Evolutionary conservation across 2,329 filamentous ascomycete genomes (phyloP).

Genomic region (Hymenoscyphus albidus): DNA sequence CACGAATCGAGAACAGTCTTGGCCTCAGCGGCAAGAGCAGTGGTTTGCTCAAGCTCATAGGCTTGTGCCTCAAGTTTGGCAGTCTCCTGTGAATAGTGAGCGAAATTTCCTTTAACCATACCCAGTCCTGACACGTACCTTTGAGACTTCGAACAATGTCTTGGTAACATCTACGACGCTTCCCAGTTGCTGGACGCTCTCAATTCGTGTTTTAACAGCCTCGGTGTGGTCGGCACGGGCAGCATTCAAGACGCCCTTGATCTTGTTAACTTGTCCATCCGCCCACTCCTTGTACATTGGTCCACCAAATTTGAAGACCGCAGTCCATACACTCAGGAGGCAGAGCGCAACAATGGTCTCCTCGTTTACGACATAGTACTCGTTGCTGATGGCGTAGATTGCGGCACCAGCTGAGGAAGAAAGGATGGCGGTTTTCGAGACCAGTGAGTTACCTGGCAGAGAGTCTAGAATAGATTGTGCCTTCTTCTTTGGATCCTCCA

Average conservation of each 20-base stretch:
- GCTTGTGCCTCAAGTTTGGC: slow-evolving; percentile 93
- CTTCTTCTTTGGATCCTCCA: slow-evolving; percentile 90
- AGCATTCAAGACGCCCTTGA: slow-evolving; percentile 91
- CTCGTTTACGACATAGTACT: slow-evolving; percentile 99
- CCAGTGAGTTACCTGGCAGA: slow-evolving; percentile 83
- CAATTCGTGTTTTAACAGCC: slow-evolving; percentile 91
- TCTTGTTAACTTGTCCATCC: slow-evolving; percentile 81
- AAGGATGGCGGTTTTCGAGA: slow-evolving; percentile 96
- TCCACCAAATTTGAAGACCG: slow-evolving; percentile 88
- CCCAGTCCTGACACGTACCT: slow-evolving; percentile 55
- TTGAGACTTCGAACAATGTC: slow-evolving; percentile 94
- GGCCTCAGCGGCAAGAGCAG: slow-evolving; percentile 85
- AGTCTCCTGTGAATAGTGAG: slow-evolving; percentile 59
- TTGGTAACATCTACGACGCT: slow-evolving; percentile 96
- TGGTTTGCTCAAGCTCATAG: slow-evolving; percentile 96
- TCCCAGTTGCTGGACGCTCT: slow-evolving; percentile 89
- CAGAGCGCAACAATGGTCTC: slow-evolving; percentile 93
- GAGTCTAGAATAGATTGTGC: slow-evolving; percentile 92
- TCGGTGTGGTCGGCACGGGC: slow-evolving; percentile 92
- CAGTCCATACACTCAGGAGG: slow-evolving; percentile 88
- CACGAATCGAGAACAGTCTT: slow-evolving; percentile 96
- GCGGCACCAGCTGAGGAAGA: slow-evolving; percentile 87
- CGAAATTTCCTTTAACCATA: background rate
- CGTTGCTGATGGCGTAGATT: slow-evolving; percentile 95
- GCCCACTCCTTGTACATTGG: slow-evolving; percentile 93